Conservation (phyloP, 106 monocot species). For the Dendrobium officinale region DNA sequence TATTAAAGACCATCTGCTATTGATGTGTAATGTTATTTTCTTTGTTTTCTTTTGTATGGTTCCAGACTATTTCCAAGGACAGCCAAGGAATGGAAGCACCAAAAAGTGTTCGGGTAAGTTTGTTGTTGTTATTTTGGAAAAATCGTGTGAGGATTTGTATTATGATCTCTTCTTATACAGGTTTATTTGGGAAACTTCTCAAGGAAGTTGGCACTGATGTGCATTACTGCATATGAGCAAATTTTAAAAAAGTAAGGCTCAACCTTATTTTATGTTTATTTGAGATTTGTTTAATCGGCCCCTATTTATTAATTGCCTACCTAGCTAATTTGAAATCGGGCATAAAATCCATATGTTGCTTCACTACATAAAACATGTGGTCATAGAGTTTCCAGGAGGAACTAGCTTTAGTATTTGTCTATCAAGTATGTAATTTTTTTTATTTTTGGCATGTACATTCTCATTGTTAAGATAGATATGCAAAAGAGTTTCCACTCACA, state of each 20-base stretch:
- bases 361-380: background rate
- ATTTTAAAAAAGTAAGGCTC: conserved; percentile 70
- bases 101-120: conserved; percentile 65
- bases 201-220: conserved; percentile 78
- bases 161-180: conserved; percentile 12
- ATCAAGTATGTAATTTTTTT: background rate
- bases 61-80: conserved; percentile 67
- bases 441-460: background rate
- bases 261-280: background rate
- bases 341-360: background rate
- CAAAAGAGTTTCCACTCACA: background rate
- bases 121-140: background rate
- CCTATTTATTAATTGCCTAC: background rate
- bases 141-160: background rate
- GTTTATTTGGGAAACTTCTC: conserved; percentile 77
- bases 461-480: background rate
- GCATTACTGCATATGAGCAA: conserved; percentile 76
- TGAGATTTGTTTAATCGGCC: background rate
- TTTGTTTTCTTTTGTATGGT: conserved; percentile 10
- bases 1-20: background rate
- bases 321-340: background rate
- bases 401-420: too few species aligned
- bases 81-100: conserved; percentile 70
- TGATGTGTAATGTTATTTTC: background rate
- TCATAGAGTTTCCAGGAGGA: too few species aligned